These are phyloP conservation scores for Musa beccarii DNA, from an alignment of 176 grass and related monocot genomes.

Conservation along the genomic window DNA sequence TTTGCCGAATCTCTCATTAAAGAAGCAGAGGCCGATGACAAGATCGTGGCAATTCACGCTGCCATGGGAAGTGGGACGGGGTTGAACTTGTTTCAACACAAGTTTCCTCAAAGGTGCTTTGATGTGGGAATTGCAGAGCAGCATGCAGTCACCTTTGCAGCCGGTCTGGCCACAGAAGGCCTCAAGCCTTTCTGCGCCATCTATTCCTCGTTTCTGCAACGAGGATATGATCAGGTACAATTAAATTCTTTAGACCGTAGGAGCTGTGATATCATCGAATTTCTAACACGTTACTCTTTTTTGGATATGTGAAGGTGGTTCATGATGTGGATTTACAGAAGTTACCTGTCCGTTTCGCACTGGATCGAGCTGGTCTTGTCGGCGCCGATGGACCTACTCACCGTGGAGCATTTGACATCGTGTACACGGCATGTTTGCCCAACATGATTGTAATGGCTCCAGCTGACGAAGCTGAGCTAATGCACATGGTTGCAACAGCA, in stretches of 20 bases:
- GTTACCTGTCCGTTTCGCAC: slow-evolving; percentile 66
- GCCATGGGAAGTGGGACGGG: slow-evolving; percentile 96
- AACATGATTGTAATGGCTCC: slow-evolving; percentile 99
- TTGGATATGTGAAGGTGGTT: slow-evolving; percentile 36
- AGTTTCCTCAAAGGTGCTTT: slow-evolving; percentile 86
- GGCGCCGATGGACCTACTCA: slow-evolving; percentile 86
- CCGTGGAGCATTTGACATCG: slow-evolving; percentile 82
- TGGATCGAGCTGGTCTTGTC: slow-evolving; percentile 74
- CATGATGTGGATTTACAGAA: slow-evolving; percentile 90
- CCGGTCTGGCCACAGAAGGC: slow-evolving; percentile 62
- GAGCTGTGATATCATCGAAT: background rate
- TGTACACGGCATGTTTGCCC: slow-evolving; percentile 81
- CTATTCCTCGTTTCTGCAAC: slow-evolving; percentile 92
- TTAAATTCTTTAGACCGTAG: background rate
- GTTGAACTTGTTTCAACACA: slow-evolving; percentile 76
- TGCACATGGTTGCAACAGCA: slow-evolving; percentile 90
- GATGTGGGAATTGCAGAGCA: slow-evolving; percentile 94
- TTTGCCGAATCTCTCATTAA: slow-evolving; percentile 67
- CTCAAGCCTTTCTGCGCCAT: slow-evolving; percentile 89
- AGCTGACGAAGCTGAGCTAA: slow-evolving; percentile 73
- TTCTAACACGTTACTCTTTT: background rate
- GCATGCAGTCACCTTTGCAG: slow-evolving; percentile 86
- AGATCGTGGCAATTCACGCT: slow-evolving; percentile 76
- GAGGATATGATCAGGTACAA: slow-evolving; percentile 76
- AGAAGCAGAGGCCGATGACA: slow-evolving; percentile 53